Evolutionary conservation across 768 basidiomycete genomes (phyloP).

Genomic region (Lactarius indigo): DNA sequence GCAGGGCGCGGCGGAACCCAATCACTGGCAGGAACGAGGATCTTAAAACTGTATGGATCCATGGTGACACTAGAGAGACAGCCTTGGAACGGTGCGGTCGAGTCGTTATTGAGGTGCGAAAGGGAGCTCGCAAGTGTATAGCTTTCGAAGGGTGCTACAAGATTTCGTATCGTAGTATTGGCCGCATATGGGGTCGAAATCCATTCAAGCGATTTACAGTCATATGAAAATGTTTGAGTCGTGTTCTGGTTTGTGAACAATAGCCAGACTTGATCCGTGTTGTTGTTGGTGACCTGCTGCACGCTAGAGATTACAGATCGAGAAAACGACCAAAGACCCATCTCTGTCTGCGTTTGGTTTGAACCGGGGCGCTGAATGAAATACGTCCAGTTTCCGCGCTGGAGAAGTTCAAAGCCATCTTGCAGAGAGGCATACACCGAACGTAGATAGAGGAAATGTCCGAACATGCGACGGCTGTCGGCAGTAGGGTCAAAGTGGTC

Average conservation of each 20-base stretch:
- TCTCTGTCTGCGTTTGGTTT: slow-evolving; percentile 72
- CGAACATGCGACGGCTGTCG: slow-evolving; percentile 67
- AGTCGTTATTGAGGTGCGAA: slow-evolving; percentile 58
- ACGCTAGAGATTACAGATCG: slow-evolving; percentile 54
- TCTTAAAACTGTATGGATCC: slow-evolving; percentile 77
- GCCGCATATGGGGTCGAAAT: slow-evolving; percentile 75
- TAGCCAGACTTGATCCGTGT: slow-evolving; percentile 73
- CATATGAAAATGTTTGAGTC: slow-evolving; percentile 58
- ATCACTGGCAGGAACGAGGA: slow-evolving; percentile 60
- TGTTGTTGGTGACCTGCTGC: slow-evolving; percentile 61
- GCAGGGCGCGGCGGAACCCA: slow-evolving; percentile 73
- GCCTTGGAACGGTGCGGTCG: slow-evolving; percentile 62
- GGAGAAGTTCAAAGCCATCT: slow-evolving; percentile 84
- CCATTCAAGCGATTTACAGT: slow-evolving; percentile 60
- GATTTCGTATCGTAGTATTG: slow-evolving; percentile 61
- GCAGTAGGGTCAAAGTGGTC: slow-evolving; percentile 94
- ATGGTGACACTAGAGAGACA: slow-evolving; percentile 67
- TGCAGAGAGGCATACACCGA: slow-evolving; percentile 66
- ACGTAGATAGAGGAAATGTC: slow-evolving; percentile 72
- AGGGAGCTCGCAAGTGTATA: slow-evolving; percentile 65
- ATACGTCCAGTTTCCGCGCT: slow-evolving; percentile 83
- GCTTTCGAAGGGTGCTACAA: slow-evolving; percentile 82
- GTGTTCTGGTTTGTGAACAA: slow-evolving; percentile 83
- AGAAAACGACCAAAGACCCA: slow-evolving; percentile 83
- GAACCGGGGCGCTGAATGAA: slow-evolving; percentile 80